Base-by-base conservation (phyloP, 495 filamentous ascomycete species). In the Hypoxylon lenormandii region DNA sequence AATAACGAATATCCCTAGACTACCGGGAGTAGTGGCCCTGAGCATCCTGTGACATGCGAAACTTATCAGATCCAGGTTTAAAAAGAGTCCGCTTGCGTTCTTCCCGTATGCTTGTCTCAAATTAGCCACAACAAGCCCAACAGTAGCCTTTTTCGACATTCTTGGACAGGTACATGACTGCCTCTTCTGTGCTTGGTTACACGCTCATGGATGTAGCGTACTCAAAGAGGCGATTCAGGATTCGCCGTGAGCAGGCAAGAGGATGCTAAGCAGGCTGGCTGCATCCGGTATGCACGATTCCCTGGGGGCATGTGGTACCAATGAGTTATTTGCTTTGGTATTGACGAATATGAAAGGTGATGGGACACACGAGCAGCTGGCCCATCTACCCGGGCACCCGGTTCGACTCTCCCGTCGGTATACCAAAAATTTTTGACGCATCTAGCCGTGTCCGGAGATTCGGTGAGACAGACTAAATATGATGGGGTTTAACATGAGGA, bases 391-490 rank as follows among this genome's bases (percentile, higher is more conserved):
- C 68, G 47, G 58, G 52, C 52, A 53, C 43, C 53, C 40, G 68
- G 68, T 40, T 71, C 58, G 30, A 55, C 38, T n/a, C 26, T 60
- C 26, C 23, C 33, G 30, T 10, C 28, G 46, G 26, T 50, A 59
- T 8, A 38, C 57, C 40, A 45, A 28, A 36, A 33, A 28, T 3
- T 28, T 19, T 30, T 46, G 47, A 66, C 63, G 68, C 68, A 62
- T 54, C 68, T 71, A 66, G 62, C 68, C 68, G 62, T 42, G 57
- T 50, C 51, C 48, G 46, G 11, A 66, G 62, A 63, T 66, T 71
- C 51, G 62, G 68, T 59, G 62, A 71, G 58, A 71, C 62, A 47
- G 58, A 49, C 59, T 66, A 66, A 26, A 8, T 52, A 59, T n/a
- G 58, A 71, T 46, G 62, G 62, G 51, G 43, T 62, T 60, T 45